phyloP scores from a whole-genome alignment of 2,329 filamentous ascomycete species.

The Arthrobotrys sphaeroides region DNA sequence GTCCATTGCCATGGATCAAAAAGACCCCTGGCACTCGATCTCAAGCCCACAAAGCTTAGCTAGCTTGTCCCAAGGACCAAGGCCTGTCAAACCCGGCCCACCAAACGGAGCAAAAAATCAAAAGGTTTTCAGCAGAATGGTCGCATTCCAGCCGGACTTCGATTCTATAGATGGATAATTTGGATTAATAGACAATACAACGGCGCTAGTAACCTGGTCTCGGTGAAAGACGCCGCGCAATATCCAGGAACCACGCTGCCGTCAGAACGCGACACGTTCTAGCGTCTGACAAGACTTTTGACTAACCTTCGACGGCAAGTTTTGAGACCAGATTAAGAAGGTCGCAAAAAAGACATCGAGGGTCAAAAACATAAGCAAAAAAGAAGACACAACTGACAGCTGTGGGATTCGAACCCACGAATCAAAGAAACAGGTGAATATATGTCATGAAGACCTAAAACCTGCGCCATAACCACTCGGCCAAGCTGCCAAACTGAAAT shows the following conservation, averaged over 20 bases:
- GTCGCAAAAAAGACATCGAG: neutral
- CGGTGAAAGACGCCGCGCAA: neutral
- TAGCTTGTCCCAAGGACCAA: constrained; percentile 1
- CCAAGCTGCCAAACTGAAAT: constrained; percentile 46
- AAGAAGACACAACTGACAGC: constrained; percentile 39
- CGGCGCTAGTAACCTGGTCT: too few relatives aligned
- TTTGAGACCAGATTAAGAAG: constrained; percentile 35
- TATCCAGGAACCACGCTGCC: neutral
- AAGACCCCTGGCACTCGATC: constrained; percentile 11
- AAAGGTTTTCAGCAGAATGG: neutral
- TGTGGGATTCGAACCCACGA: constrained; percentile 54
- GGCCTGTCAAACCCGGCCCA: constrained; percentile 6
- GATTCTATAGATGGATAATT: neutral
- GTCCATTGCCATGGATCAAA: constrained; percentile 30
- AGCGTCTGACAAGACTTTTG: constrained; percentile 14
- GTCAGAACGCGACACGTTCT: constrained; percentile 4
- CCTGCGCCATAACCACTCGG: constrained; percentile 53
- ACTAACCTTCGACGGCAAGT: constrained; percentile 9
- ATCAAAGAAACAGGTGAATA: constrained; percentile 54
- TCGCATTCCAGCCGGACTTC: neutral
- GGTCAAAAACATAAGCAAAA: neutral
- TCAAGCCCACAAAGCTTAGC: constrained; percentile 15
- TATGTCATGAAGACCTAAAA: constrained; percentile 39
- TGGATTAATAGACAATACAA: neutral
- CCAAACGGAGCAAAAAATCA: neutral